Percentiles rank a stretch among this genome's conserved stretches.
phyloP scores from a whole-genome alignment of 345 rosid genomes.

The Arabidopsis arenosa region DNA sequence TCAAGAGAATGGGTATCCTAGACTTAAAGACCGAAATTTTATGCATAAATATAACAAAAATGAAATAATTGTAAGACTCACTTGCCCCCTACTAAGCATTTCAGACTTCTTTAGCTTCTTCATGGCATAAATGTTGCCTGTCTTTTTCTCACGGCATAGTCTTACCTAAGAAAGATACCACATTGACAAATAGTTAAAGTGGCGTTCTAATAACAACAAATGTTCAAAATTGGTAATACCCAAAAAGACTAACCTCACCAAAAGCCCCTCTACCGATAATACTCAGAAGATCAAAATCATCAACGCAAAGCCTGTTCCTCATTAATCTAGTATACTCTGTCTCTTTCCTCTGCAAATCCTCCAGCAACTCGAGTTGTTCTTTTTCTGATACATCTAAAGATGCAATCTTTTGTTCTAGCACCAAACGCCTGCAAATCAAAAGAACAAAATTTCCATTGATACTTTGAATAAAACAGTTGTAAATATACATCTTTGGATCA shows the following conservation, averaged over 20 bases:
- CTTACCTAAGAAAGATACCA: conserved; percentile 64
- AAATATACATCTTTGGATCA: conserved; percentile 13
- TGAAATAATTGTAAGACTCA: conserved; percentile 46
- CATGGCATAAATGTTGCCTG: conserved; percentile 90
- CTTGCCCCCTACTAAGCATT: conserved; percentile 99
- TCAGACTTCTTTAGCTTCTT: conserved; percentile 95
- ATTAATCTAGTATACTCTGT: conserved; percentile 84
- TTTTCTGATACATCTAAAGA: conserved; percentile 71
- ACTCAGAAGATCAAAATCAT: conserved; percentile 79
- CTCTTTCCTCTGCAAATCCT: conserved; percentile 85
- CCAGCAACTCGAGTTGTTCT: conserved; percentile 70
- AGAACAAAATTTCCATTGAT: not conserved
- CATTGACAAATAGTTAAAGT: not conserved
- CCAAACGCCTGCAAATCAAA: conserved; percentile 61
- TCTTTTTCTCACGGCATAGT: conserved; percentile 79
- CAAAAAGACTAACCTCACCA: conserved; percentile 73
- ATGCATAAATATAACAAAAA: not conserved
- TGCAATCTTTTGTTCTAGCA: conserved; percentile 73
- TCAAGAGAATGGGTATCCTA: conserved; percentile 19
- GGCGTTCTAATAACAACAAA: not conserved
- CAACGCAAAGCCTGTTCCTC: conserved; percentile 83
- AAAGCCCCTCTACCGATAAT: conserved; percentile 96
- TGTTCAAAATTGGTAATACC: not conserved
- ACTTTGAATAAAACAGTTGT: not conserved
- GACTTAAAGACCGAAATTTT: not conserved